These are phyloP conservation scores for Claviceps sp. DNA, from an alignment of 2,329 filamentous ascomycete genomes.

Conservation along the genomic window DNA sequence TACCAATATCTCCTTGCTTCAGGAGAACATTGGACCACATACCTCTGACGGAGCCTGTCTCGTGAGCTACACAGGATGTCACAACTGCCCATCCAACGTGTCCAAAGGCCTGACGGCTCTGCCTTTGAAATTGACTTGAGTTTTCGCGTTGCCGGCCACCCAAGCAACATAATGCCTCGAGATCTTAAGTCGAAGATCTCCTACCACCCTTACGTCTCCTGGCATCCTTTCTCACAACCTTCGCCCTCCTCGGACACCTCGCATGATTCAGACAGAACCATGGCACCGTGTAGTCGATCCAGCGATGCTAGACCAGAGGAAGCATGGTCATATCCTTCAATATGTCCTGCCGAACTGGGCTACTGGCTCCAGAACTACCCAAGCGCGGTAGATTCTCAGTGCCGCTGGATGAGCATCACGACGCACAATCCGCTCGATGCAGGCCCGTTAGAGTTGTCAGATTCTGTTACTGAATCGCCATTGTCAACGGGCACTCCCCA, in stretches of 20 bases:
- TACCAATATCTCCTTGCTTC: slow-evolving; percentile 7
- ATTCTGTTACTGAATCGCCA: slow-evolving; percentile 4
- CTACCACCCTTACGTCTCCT: slow-evolving; percentile 5
- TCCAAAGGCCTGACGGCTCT: slow-evolving; percentile 12
- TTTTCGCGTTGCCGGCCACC: slow-evolving; percentile 7
- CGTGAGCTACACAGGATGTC: slow-evolving; percentile 20
- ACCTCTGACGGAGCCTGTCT: slow-evolving; percentile 16
- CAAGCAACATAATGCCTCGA: neutral
- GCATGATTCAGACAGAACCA: slow-evolving; percentile 4
- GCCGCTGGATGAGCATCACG: neutral
- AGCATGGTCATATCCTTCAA: slow-evolving; percentile 24
- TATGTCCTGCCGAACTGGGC: neutral
- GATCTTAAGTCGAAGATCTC: slow-evolving; percentile 8
- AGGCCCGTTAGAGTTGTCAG: slow-evolving; percentile 3
- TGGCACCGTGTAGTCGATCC: slow-evolving; percentile 2
- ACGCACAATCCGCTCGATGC: slow-evolving; percentile 7
- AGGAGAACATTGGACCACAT: slow-evolving; percentile 15
- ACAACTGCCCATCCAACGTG: slow-evolving; percentile 15
- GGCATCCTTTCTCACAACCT: neutral
- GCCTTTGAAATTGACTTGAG: slow-evolving; percentile 12
- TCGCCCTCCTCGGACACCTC: neutral
- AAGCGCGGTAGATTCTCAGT: neutral
- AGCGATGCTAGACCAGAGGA: slow-evolving; percentile 10
- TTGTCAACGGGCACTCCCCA: slow-evolving; percentile 5
- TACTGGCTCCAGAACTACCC: slow-evolving; percentile 2